Percentiles rank a stretch among this genome's conserved stretches.
These are phyloP conservation scores for Nicotiana obtusifolia DNA, from an alignment of 257 asterid species.

Conservation along the genomic window DNA sequence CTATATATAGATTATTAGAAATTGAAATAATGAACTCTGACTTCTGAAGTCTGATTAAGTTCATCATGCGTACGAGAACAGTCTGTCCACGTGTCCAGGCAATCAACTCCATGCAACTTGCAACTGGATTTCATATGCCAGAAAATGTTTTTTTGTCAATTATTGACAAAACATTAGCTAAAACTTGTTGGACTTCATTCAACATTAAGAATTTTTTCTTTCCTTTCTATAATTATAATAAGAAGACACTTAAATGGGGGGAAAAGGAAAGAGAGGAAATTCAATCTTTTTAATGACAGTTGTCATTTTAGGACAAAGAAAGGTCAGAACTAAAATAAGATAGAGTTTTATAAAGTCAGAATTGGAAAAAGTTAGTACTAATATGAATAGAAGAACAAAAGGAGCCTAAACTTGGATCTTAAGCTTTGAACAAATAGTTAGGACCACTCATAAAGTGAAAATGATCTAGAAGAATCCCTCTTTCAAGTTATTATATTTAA, in stretches of 20 bases:
- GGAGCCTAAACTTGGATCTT: not conserved
- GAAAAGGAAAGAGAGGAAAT: not conserved
- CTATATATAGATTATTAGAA: not conserved
- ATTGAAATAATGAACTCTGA: not conserved
- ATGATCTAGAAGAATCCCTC: not conserved
- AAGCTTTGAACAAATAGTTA: not conserved
- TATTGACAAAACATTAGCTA: not conserved
- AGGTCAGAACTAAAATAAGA: not conserved
- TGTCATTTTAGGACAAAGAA: slow-evolving; percentile 24
- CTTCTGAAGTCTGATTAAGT: not conserved
- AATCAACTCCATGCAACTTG: slow-evolving; percentile 25
- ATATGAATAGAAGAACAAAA: not conserved
- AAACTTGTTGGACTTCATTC: not conserved
- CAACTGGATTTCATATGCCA: not conserved
- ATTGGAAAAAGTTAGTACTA: not conserved
- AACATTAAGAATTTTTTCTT: not conserved
- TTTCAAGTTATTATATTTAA: not conserved
- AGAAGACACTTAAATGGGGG: not conserved
- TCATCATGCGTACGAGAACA: slow-evolving; percentile 8
- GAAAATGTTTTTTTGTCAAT: not conserved
- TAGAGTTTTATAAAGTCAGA: not conserved
- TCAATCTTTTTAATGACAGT: slow-evolving; percentile 26
- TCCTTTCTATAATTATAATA: too few relatives aligned
- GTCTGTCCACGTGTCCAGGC: slow-evolving; percentile 54
- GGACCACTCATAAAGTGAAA: not conserved